A percentile compares a stretch with the other conserved stretches of the same genome.
Evolutionary conservation across 1,139 yeast species (phyloP).

Genomic region (Debaryomyces sp.): DNA sequence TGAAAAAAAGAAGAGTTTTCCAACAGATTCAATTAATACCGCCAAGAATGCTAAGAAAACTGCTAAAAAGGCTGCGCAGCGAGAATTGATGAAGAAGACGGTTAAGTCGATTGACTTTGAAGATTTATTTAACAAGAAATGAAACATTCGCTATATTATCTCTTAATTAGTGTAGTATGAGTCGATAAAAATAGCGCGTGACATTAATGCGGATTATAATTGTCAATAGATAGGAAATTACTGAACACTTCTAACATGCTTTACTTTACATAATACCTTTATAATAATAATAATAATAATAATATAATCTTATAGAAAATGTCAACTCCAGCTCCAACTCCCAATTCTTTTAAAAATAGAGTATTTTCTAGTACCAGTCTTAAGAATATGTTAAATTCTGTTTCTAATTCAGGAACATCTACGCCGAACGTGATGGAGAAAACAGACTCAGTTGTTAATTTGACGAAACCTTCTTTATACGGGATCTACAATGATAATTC

Average conservation of each 20-base stretch:
- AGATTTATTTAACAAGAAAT: conserved; percentile 16
- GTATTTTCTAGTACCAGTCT: conserved; percentile 5
- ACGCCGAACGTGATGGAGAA: conserved; percentile 31
- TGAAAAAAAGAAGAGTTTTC: conserved; percentile 2
- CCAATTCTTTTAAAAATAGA: neutral
- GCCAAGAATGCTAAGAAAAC: conserved; percentile 5
- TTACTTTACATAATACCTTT: neutral
- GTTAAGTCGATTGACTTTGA: conserved; percentile 22
- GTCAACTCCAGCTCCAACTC: conserved; percentile 1
- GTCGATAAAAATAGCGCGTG: conserved; percentile 4
- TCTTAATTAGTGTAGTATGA: neutral
- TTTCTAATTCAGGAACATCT: conserved; percentile 16
- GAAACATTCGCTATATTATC: neutral
- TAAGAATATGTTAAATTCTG: conserved; percentile 10
- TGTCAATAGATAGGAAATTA: neutral
- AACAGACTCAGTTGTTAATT: conserved; percentile 47
- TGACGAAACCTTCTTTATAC: conserved; percentile 53
- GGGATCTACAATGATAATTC: conserved; percentile 49
- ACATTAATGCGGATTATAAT: conserved; percentile 1
- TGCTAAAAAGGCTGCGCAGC: neutral
- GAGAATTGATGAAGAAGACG: conserved; percentile 14
- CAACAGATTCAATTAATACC: conserved; percentile 4
- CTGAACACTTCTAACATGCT: neutral
- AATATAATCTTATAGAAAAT: neutral
- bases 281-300: neutral